Percentiles rank a stretch among this genome's conserved stretches.
phyloP scores from a whole-genome alignment of 495 filamentous ascomycete genomes.

The Aspergillus diversus region DNA sequence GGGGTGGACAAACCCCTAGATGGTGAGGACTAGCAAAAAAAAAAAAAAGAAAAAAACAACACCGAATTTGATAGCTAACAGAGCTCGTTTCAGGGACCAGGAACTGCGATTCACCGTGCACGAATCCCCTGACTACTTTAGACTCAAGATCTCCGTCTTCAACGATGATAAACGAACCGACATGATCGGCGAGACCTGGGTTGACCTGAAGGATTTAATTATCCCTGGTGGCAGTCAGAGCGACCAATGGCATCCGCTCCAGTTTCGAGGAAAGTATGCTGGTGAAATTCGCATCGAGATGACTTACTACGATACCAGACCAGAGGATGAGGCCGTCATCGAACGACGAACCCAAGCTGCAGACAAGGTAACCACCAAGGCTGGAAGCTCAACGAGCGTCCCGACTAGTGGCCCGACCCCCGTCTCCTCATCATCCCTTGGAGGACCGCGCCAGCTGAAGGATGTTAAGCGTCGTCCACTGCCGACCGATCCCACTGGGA shows the following conservation, averaged over 20 bases:
- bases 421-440: constrained; percentile 38
- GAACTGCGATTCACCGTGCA: constrained; percentile 95
- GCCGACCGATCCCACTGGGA: constrained; percentile 68
- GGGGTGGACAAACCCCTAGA: constrained; percentile 93
- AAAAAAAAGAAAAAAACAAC: too few relatives aligned
- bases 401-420: constrained; percentile 25
- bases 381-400: constrained; percentile 15
- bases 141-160: constrained; percentile 92
- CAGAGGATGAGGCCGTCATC: constrained; percentile 68
- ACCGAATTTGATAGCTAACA: not conserved
- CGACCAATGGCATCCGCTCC: constrained; percentile 87
- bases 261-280: constrained; percentile 89
- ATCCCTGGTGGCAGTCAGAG: constrained; percentile 86
- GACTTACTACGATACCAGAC: constrained; percentile 91
- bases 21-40: constrained; percentile 64
- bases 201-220: constrained; percentile 79
- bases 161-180: constrained; percentile 98
- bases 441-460: constrained; percentile 62
- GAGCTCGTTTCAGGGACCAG: constrained; percentile 73
- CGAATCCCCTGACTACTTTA: constrained; percentile 93
- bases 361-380: constrained; percentile 38
- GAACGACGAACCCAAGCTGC: constrained; percentile 56
- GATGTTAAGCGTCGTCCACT: constrained; percentile 77
- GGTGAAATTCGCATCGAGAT: constrained; percentile 94
- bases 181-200: constrained; percentile 89